phyloP scores from a whole-genome alignment of 176 grass and related monocot genomes.

The Pontederia crassipes region DNA sequence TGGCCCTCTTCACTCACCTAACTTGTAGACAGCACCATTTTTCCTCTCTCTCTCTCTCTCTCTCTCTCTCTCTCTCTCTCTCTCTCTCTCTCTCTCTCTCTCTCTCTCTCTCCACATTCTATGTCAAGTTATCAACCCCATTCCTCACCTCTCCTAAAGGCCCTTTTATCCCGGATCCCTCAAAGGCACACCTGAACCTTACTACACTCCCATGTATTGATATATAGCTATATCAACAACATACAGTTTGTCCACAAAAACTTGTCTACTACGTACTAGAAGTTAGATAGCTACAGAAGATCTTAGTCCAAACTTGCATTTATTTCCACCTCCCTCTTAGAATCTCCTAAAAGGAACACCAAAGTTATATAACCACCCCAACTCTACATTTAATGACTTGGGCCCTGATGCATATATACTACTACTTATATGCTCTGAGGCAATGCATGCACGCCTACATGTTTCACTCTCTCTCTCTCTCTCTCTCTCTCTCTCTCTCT shows the following conservation, averaged over 20 bases:
- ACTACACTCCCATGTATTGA: not conserved
- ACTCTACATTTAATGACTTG: not conserved
- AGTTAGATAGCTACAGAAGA: too few relatives aligned
- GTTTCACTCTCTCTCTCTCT: not conserved
- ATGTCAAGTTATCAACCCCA: not conserved
- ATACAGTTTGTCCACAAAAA: too few relatives aligned
- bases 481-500: not conserved
- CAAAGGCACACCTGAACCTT: not conserved
- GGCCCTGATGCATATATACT: not conserved
- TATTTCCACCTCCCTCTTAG: not conserved
- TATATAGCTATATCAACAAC: too few relatives aligned
- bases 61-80: not conserved
- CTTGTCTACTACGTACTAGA: too few relatives aligned
- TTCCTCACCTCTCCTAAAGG: not conserved
- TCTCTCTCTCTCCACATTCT: not conserved
- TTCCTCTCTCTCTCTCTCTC: too few relatives aligned
- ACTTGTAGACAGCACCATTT: not conserved
- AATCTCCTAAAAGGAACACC: not conserved
- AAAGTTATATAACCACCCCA: not conserved
- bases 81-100: not conserved
- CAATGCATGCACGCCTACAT: too few relatives aligned
- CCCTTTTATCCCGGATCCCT: not conserved
- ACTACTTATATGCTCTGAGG: not conserved
- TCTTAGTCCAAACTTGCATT: not conserved
- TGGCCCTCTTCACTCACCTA: constrained; percentile 2